These are phyloP conservation scores for Aspergillus fructus DNA, from an alignment of 2,329 filamentous ascomycete species.

Conservation along the genomic window DNA sequence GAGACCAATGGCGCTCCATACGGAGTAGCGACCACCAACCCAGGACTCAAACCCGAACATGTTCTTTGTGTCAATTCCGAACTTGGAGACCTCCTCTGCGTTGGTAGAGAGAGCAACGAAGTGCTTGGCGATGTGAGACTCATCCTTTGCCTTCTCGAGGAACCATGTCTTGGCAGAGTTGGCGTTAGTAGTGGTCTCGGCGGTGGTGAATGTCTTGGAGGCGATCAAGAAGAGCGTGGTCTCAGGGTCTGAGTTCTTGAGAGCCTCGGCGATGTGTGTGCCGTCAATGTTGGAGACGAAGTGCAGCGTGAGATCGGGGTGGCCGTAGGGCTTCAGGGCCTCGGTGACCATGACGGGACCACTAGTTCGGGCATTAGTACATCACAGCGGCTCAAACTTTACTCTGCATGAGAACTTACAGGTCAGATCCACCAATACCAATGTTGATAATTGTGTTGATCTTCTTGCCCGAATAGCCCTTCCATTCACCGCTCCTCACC, in stretches of 20 bases:
- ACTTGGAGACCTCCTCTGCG: conserved; percentile 91
- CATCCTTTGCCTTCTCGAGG: conserved; percentile 77
- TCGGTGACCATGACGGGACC: conserved; percentile 99
- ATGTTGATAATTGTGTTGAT: conserved; percentile 96
- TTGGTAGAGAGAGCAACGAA: conserved; percentile 98
- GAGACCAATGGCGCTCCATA: conserved; percentile 97
- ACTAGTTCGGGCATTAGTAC: conserved; percentile 45
- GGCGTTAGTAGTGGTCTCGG: conserved; percentile 95
- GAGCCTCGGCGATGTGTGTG: conserved; percentile 93
- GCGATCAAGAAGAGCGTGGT: conserved; percentile 98
- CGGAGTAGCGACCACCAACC: conserved; percentile 97
- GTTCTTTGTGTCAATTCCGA: conserved; percentile 97
- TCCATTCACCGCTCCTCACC: conserved; percentile 92
- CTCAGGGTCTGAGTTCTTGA: conserved; percentile 85
- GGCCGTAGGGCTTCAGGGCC: conserved; percentile 91
- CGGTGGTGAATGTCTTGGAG: conserved; percentile 99
- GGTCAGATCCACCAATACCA: conserved; percentile 95
- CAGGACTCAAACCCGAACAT: conserved; percentile 99
- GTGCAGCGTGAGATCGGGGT: conserved; percentile 82
- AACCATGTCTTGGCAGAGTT: conserved; percentile 98
- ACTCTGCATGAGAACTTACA: conserved; percentile 61
- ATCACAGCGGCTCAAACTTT: neutral
- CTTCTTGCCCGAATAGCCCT: conserved; percentile 95
- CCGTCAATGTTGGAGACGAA: conserved; percentile 99
- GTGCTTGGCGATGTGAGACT: conserved; percentile 83